phyloP scores from a whole-genome alignment of 495 filamentous ascomycete species.

The Durotheca rogersii region DNA sequence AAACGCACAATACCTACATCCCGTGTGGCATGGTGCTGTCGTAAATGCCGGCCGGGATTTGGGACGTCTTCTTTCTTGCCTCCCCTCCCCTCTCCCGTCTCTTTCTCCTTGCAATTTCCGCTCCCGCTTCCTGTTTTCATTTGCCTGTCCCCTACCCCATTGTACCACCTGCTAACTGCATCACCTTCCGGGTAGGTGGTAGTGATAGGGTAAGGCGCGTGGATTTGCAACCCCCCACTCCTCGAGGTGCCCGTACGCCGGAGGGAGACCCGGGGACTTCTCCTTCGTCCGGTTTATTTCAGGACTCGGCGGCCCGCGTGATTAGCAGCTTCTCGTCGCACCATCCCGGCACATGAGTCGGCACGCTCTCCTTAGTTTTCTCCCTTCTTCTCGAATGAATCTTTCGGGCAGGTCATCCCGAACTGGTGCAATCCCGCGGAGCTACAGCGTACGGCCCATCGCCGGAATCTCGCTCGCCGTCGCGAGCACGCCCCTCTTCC shows the following conservation, averaged over 20 bases:
- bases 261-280: neutral
- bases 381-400: neutral
- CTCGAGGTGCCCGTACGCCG: too few relatives aligned
- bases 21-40: slow-evolving; percentile 19
- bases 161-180: neutral
- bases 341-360: too few relatives aligned
- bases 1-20: slow-evolving; percentile 5
- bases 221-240: neutral
- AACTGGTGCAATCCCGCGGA: slow-evolving; percentile 24
- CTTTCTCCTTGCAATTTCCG: slow-evolving; percentile 6
- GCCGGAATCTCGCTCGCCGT: neutral
- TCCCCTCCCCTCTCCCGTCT: neutral
- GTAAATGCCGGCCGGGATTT: slow-evolving; percentile 34
- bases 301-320: slow-evolving; percentile 2
- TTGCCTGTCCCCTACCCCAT: neutral
- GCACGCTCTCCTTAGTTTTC: neutral
- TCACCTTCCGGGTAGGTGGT: too few relatives aligned
- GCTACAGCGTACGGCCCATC: slow-evolving; percentile 1
- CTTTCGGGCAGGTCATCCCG: slow-evolving; percentile 17
- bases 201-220: neutral
- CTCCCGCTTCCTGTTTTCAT: neutral
- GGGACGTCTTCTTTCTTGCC: neutral
- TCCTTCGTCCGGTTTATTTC: neutral
- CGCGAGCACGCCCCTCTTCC: slow-evolving; percentile 18
- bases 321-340: slow-evolving; percentile 23